Evolutionary conservation across 768 basidiomycete genomes (phyloP).

Genomic region (Auriculariales sp.): DNA sequence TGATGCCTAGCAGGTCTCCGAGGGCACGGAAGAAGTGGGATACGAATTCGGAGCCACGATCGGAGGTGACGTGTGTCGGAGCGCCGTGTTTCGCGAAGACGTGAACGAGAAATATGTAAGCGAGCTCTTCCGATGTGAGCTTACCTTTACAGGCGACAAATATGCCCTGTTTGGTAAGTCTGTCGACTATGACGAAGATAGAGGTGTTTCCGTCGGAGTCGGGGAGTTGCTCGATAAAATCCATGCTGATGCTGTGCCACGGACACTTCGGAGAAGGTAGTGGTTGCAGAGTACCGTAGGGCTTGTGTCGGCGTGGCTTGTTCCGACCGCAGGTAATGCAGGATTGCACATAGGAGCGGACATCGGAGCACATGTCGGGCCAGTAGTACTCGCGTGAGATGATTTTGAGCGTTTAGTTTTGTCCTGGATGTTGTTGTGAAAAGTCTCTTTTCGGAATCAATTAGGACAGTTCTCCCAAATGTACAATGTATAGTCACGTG

Average conservation of each 20-base stretch:
- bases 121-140: conserved; percentile 19
- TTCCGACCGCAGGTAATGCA: conserved; percentile 20
- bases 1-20: not conserved
- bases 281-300: conserved; percentile 19
- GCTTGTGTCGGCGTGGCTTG: conserved; percentile 20
- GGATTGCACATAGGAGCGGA: too few species aligned
- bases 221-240: conserved; percentile 25
- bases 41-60: conserved; percentile 6
- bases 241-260: conserved; percentile 22
- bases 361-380: too few species aligned
- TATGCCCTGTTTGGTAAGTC: conserved; percentile 25
- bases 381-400: too few species aligned
- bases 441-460: too few species aligned
- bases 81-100: conserved; percentile 2
- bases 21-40: conserved; percentile 7
- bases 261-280: conserved; percentile 13
- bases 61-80: conserved; percentile 6
- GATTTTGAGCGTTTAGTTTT: too few species aligned
- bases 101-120: conserved; percentile 17
- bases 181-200: conserved; percentile 25
- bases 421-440: too few species aligned
- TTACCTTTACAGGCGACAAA: conserved; percentile 24
- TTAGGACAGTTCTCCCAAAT: too few species aligned
- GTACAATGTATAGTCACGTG: too few species aligned
- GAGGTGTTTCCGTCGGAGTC: conserved; percentile 20